A percentile compares a stretch with the other conserved stretches of the same genome.
Evolutionary conservation across 192 early-diverging fungal species (phyloP).

Genomic region (Entomortierella chlamydospora): DNA sequence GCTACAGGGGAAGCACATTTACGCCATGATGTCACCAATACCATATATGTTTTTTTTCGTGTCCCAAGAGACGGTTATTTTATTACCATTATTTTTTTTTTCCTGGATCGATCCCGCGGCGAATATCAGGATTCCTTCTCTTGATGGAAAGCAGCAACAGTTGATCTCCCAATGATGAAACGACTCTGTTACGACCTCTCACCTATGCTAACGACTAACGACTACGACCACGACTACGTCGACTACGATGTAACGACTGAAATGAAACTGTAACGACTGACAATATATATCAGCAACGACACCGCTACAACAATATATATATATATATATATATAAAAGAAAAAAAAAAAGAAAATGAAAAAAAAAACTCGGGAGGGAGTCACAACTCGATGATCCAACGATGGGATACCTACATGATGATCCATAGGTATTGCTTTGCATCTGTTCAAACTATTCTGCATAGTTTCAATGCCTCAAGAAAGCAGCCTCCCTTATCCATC

Average conservation of each 20-base stretch:
- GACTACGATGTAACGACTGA: constrained; percentile 10
- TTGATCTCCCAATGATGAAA: constrained; percentile 1
- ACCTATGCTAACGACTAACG: constrained; percentile 10
- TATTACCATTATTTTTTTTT: too few relatives aligned
- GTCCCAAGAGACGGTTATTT: not conserved
- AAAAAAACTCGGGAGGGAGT: not conserved
- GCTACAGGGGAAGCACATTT: not conserved
- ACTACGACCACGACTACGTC: too few relatives aligned
- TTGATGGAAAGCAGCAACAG: not conserved
- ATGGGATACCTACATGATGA: not conserved
- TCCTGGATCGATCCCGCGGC: not conserved
- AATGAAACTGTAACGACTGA: constrained; percentile 3
- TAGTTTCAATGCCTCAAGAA: too few relatives aligned
- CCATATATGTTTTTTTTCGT: not conserved
- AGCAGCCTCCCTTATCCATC: not conserved
- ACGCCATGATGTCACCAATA: not conserved
- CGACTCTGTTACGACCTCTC: constrained; percentile 6
- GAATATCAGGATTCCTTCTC: not conserved
- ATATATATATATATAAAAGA: not conserved
- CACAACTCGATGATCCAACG: not conserved
- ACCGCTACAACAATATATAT: not conserved
- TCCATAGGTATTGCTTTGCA: too few relatives aligned
- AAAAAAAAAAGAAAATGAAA: not conserved
- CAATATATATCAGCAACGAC: constrained; percentile 1
- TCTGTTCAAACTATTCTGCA: too few relatives aligned